phyloP scores from a whole-genome alignment of 805 yeast genomes.

The Pichia insulana region DNA sequence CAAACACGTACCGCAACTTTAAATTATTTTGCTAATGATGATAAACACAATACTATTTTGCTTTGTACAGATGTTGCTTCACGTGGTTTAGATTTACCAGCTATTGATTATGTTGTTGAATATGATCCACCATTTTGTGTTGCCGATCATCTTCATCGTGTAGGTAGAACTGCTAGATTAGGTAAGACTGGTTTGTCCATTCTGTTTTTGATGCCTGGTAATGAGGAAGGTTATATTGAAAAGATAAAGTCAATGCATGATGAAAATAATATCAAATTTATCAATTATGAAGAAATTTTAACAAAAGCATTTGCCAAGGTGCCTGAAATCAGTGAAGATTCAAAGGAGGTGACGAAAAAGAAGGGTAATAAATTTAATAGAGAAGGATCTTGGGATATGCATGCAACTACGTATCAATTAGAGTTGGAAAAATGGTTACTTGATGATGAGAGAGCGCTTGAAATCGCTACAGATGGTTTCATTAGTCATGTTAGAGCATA shows the following conservation, averaged over 20 bases:
- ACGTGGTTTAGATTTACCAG: conserved; percentile 89
- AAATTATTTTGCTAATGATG: conserved; percentile 44
- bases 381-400: conserved; percentile 67
- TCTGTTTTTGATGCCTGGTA: conserved; percentile 78
- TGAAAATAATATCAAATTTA: conserved; percentile 37
- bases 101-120: conserved; percentile 78
- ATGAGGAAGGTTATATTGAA: conserved; percentile 75
- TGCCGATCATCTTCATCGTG: conserved; percentile 93
- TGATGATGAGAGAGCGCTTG: conserved; percentile 52
- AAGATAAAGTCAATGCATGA: conserved; percentile 48
- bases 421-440: conserved; percentile 82
- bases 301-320: conserved; percentile 20
- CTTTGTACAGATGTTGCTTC: conserved; percentile 98
- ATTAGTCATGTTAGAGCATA: conserved; percentile 89
- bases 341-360: conserved; percentile 18
- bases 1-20: conserved; percentile 74
- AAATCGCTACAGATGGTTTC: conserved; percentile 70
- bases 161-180: conserved; percentile 98
- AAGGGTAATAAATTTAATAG: conserved; percentile 18
- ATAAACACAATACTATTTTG: conserved; percentile 45
- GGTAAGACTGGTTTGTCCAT: conserved; percentile 76
- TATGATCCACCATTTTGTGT: conserved; percentile 91
- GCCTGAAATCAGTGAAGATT: conserved; percentile 18
- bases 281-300: conserved; percentile 38
- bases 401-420: conserved; percentile 95